Evolutionary conservation across 371 early-diverging fungal species (phyloP), one percentile per base, ranked within the genome.

Genomic region (Mortierella sp.): DNA sequence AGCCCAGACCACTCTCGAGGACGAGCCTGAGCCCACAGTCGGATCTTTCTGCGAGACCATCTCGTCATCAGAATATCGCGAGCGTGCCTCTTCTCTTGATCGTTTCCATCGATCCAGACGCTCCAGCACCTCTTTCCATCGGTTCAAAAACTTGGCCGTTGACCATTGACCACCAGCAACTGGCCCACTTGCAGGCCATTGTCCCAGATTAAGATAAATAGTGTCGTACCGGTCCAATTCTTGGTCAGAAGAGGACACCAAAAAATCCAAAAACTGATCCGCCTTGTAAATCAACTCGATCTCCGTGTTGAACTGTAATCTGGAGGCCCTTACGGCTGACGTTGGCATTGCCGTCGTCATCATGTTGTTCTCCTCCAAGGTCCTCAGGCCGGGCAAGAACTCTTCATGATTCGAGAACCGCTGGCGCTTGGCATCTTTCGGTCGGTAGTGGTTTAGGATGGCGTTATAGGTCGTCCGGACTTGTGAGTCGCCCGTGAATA

Each of bases 141-240:
- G 72, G n/a, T 64, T 43, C 26, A 64, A 19, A 46, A 71, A 37
- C 41, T 51, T 26, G 2, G 53, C 64, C 6, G 72, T 71, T 8
- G 56, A 50, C 72, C 72, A 64, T n/a, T 71, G 72, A 2, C 72
- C 72, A 2, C 65, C 72, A 21, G 65, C 72, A 6, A 43, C 53
- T 27, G 72, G 72, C 2, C 72, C 72, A n/a, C 60, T 60, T 19
- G 72, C 72, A 15, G 72, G 65, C 72, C 72, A 71, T 24, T 71
- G 72, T 17, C 72, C 72, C 19, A 71, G 19, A 50, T 71, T 71
- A 24, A 71, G 15, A 27, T 60, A 64, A 24, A 71, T 60, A n/a
- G 72, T 64, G 26, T 71, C 65, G 48, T 44, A 71, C 14, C 23
- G 32, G 21, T 71, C 72, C 42, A 71, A 56, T 6, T 60, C 55